Evolutionary conservation across 176 grass and related monocot genomes (phyloP), one percentile per base, ranked within the genome.

Genomic region (Pharus latifolius): DNA sequence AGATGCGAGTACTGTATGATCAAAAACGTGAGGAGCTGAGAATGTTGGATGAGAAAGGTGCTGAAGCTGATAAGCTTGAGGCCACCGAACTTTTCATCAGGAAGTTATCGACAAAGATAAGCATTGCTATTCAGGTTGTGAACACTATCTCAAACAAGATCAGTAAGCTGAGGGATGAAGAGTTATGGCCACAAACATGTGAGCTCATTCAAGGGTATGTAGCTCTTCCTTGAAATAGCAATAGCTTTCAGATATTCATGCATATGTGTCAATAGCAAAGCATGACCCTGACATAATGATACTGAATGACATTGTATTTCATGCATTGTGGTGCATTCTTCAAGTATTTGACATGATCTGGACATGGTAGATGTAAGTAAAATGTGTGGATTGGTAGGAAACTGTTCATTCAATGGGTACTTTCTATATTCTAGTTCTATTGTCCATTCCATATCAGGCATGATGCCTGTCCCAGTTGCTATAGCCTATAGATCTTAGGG

Each of bases 21-120:
- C 78, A 40, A 58, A 91, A 99, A 84, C 80, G 78, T 0, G 68
- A 86, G 62, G 70, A 99, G 40, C 54, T 91, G 63, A 87, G 82
- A 74, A 81, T 86, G 19, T 54, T 95, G 37, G 84, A 73, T 55
- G 76, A 99, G 26, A 99, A 68, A 75, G 96, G 96, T 20, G 90
- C 90, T n/a, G 96, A 99, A 73, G 72, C 82, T 60, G 53, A 84
- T 22, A 95, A 95, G 72, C 74, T 99, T 78, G 83, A 88, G 38
- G 78, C 81, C 3, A 78, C 79, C 17, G 81, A 95, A 72, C 64
- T 37, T 25, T 72, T 58, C 72, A 91, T 99, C 64, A 88, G 87
- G 57, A 99, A 99, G 63, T 67, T 99, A 71, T 99, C 96, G 42
- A 95, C 90, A 45, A 94, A 76, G 80, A 88, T 99, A 82, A 95